Evolutionary conservation across 352 stramenopile species (phyloP).

Genomic region (Phytophthora cryptogea): DNA sequence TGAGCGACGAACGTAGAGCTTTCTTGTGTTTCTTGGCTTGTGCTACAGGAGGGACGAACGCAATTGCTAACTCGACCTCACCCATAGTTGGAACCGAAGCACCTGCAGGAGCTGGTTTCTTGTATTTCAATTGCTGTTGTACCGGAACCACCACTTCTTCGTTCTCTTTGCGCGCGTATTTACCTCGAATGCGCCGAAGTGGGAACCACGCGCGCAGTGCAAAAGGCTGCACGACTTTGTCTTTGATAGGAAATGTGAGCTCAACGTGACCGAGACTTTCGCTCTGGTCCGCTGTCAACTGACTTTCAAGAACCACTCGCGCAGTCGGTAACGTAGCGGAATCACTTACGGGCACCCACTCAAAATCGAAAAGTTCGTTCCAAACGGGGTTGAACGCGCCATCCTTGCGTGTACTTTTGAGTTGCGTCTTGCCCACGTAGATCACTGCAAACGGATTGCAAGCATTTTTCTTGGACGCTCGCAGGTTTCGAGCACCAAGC

Average conservation of each 20-base stretch:
- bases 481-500: conserved; percentile 54
- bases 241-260: conserved; percentile 38
- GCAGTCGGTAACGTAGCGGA: conserved; percentile 16
- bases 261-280: conserved; percentile 64
- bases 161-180: conserved; percentile 27
- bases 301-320: conserved; percentile 63
- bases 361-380: conserved; percentile 85
- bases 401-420: conserved; percentile 74
- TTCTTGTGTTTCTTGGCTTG: conserved; percentile 26
- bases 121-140: conserved; percentile 12
- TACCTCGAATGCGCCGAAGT: conserved; percentile 37
- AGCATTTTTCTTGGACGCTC: conserved; percentile 64
- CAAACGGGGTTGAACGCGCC: conserved; percentile 65
- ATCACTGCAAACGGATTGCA: conserved; percentile 78
- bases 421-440: conserved; percentile 51
- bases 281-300: conserved; percentile 69
- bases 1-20: conserved; percentile 49
- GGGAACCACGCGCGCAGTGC: conserved; percentile 57
- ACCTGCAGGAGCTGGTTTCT: conserved; percentile 7
- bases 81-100: conserved; percentile 29
- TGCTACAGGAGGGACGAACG: conserved; percentile 38
- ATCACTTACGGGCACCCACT: conserved; percentile 39
- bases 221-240: conserved; percentile 37
- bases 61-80: conserved; percentile 57
- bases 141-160: conserved; percentile 10